Evolutionary conservation across 2,329 filamentous ascomycete species (phyloP).

Genomic region (Cladophialophora psammophila): DNA sequence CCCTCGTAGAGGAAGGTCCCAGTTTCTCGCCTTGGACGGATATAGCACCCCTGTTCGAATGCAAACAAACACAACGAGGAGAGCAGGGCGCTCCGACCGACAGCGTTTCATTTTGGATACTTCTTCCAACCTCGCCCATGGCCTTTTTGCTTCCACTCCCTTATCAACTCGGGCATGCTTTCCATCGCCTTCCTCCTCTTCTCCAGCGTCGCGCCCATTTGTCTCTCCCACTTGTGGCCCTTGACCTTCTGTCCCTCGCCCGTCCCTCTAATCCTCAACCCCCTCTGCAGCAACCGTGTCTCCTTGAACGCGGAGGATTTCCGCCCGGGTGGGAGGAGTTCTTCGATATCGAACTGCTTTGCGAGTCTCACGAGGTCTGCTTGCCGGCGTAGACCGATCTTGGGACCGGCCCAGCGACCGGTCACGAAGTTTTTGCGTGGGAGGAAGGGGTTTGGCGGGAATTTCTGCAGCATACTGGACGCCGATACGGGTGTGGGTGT

Average conservation of each 20-base stretch:
- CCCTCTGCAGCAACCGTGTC: constrained; percentile 76
- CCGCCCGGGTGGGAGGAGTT: constrained; percentile 75
- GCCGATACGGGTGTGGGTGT: constrained; percentile 47
- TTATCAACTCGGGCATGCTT: constrained; percentile 90
- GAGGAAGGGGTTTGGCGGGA: constrained; percentile 78
- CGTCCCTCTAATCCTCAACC: constrained; percentile 86
- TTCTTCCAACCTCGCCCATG: constrained; percentile 78
- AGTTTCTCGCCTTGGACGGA: not conserved
- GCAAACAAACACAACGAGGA: not conserved
- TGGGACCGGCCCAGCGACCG: constrained; percentile 82
- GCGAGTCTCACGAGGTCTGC: constrained; percentile 91
- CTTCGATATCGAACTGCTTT: constrained; percentile 76
- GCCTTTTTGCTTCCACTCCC: constrained; percentile 86
- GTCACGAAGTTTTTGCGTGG: constrained; percentile 79
- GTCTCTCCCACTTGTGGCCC: constrained; percentile 92
- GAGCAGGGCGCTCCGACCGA: not conserved
- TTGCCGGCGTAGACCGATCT: constrained; percentile 84
- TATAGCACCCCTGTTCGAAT: not conserved
- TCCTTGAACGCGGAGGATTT: constrained; percentile 76
- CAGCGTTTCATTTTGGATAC: constrained; percentile 75
- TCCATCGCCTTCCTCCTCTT: constrained; percentile 90
- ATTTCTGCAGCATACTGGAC: constrained; percentile 45
- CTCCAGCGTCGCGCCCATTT: constrained; percentile 82
- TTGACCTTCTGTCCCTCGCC: constrained; percentile 93
- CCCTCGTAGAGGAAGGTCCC: not conserved